phyloP scores from a whole-genome alignment of 1,139 yeast species.

The Scheffersomyces illinoinensis region DNA sequence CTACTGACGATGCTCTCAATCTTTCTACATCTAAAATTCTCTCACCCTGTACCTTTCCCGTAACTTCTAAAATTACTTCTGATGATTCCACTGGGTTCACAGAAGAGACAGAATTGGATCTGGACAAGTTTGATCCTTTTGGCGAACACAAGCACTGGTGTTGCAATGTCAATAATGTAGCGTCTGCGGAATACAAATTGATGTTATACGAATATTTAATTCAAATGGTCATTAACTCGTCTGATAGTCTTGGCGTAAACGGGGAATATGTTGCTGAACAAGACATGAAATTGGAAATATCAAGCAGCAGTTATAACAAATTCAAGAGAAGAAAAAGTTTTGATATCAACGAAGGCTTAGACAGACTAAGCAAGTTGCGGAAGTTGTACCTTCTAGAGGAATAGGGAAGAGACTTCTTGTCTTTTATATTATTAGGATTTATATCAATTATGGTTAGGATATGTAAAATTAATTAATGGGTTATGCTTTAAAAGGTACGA shows the following conservation, averaged over 20 bases:
- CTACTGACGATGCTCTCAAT: conserved; percentile 4
- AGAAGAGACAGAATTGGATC: conserved; percentile 16
- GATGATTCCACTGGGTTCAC: conserved; percentile 7
- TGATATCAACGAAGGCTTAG: conserved; percentile 36
- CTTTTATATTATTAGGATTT: neutral
- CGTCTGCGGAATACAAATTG: conserved; percentile 6
- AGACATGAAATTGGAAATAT: conserved; percentile 15
- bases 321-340: conserved; percentile 23
- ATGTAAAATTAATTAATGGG: neutral
- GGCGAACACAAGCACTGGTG: conserved; percentile 44
- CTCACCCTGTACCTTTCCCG: conserved; percentile 35
- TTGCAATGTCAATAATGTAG: conserved; percentile 18
- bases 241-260: conserved; percentile 22
- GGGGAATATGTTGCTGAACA: conserved; percentile 25
- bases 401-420: neutral
- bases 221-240: conserved; percentile 22
- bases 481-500: neutral
- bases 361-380: conserved; percentile 34
- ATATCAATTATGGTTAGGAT: neutral
- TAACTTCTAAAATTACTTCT: conserved; percentile 6
- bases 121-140: conserved; percentile 20
- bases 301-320: conserved; percentile 2
- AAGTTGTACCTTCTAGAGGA: conserved; percentile 25
- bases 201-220: conserved; percentile 23
- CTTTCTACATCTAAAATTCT: conserved; percentile 27